phyloP scores from a whole-genome alignment of 805 yeast species.

The Maudiozyma pseudohumilis region DNA sequence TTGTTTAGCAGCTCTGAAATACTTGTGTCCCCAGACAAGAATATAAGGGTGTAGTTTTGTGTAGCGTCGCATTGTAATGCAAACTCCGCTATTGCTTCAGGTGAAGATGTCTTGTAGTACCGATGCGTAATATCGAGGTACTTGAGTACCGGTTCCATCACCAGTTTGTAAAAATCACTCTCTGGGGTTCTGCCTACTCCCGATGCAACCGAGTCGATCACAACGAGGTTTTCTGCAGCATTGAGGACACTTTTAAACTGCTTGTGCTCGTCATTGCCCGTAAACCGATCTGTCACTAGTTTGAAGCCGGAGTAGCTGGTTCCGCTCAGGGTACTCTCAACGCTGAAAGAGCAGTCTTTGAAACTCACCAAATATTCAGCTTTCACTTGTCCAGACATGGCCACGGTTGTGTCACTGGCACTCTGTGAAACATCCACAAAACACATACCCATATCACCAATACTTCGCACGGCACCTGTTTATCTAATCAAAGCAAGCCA shows the following conservation, averaged over 20 bases:
- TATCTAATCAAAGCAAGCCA: no score
- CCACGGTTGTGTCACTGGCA: no score
- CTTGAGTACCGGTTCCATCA: slow-evolving; percentile 41
- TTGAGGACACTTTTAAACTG: neutral
- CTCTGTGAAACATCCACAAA: no score
- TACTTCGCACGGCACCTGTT: no score
- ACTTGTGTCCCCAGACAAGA: slow-evolving; percentile 84
- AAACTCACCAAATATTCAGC: no score
- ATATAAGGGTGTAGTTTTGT: slow-evolving; percentile 35
- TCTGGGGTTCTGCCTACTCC: slow-evolving; percentile 29
- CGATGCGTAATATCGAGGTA: slow-evolving; percentile 29
- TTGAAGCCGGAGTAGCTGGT: no score
- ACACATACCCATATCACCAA: no score
- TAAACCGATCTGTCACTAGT: no score
- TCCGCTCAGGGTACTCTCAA: no score
- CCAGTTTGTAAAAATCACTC: slow-evolving; percentile 32
- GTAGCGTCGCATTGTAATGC: slow-evolving; percentile 27
- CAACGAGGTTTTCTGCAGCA: slow-evolving; percentile 11
- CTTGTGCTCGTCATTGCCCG: no score
- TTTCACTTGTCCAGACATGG: no score
- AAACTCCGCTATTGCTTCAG: slow-evolving; percentile 32
- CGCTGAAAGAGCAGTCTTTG: no score
- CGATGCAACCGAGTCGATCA: slow-evolving; percentile 31
- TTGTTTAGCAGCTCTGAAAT: slow-evolving; percentile 64
- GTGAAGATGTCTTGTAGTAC: slow-evolving; percentile 36